phyloP scores from a whole-genome alignment of 345 rosid genomes.

The Lepidium africanum region DNA sequence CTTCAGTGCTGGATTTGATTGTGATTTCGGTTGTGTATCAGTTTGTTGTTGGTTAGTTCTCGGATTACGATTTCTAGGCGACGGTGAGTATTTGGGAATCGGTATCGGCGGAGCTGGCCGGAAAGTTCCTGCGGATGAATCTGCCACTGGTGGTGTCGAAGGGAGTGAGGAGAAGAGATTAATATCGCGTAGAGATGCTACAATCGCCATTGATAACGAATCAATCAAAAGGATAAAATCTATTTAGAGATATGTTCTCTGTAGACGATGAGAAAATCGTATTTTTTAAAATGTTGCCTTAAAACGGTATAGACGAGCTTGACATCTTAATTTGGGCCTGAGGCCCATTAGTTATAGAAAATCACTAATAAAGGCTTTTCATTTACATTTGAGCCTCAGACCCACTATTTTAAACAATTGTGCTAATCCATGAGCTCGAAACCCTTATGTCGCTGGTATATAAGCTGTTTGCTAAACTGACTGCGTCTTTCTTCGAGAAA shows the following conservation, averaged over 20 bases:
- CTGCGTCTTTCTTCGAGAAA: not conserved
- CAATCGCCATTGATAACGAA: conserved; percentile 43
- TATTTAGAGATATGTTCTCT: not conserved
- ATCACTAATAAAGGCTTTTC: not conserved
- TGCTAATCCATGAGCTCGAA: not conserved
- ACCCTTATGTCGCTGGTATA: conserved; percentile 14
- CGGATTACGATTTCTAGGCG: conserved; percentile 29
- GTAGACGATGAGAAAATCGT: not conserved
- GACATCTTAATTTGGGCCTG: not conserved
- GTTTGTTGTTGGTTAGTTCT: not conserved
- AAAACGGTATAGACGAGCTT: too few species aligned
- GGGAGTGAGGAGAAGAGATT: conserved; percentile 80
- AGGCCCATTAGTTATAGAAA: not conserved
- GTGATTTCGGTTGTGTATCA: conserved; percentile 10
- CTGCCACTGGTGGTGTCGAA: conserved; percentile 36
- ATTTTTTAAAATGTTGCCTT: not conserved
- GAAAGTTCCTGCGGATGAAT: conserved; percentile 18
- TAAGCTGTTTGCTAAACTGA: not conserved
- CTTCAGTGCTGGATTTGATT: conserved; percentile 57
- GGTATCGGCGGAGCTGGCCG: conserved; percentile 57
- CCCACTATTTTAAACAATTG: not conserved
- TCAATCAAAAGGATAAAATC: not conserved
- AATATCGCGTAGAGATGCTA: conserved; percentile 48
- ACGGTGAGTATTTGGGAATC: conserved; percentile 62
- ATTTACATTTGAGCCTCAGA: not conserved